phyloP scores from a whole-genome alignment of 495 filamentous ascomycete species.

The Bacidia gigantensis region DNA sequence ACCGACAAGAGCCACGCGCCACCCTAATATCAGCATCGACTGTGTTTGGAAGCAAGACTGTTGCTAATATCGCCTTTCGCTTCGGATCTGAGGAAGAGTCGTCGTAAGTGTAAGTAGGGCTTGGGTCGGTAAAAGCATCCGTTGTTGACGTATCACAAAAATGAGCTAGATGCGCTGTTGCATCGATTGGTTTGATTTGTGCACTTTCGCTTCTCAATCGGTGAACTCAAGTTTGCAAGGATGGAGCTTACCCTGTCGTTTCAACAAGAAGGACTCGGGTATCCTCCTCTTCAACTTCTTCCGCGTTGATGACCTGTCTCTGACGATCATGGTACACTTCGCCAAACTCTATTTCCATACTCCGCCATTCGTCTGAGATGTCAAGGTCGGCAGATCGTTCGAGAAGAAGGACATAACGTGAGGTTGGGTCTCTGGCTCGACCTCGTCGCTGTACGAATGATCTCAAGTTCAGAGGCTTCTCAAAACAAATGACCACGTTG shows the following conservation, averaged over 20 bases:
- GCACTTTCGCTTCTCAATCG: slow-evolving; percentile 41
- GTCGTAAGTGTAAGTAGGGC: slow-evolving; percentile 35
- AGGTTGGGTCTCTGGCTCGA: slow-evolving; percentile 58
- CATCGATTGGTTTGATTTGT: slow-evolving; percentile 56
- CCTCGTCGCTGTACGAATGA: slow-evolving; percentile 82
- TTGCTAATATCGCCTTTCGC: slow-evolving; percentile 32
- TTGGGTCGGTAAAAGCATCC: slow-evolving; percentile 39
- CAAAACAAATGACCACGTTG: slow-evolving; percentile 76
- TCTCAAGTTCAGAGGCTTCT: slow-evolving; percentile 61
- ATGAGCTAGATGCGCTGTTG: slow-evolving; percentile 62
- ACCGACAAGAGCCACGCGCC: slow-evolving; percentile 36
- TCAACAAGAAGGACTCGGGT: slow-evolving; percentile 35
- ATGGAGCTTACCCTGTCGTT: slow-evolving; percentile 35
- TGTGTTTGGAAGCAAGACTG: slow-evolving; percentile 57
- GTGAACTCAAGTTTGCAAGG: slow-evolving; percentile 3
- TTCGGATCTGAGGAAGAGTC: slow-evolving; percentile 11
- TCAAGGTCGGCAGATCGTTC: slow-evolving; percentile 25
- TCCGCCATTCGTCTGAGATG: slow-evolving; percentile 39
- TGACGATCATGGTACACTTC: slow-evolving; percentile 56
- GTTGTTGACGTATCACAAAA: slow-evolving; percentile 56
- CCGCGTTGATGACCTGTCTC: slow-evolving; percentile 37
- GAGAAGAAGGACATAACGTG: slow-evolving; percentile 56
- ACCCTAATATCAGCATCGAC: slow-evolving; percentile 50
- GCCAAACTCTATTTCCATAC: slow-evolving; percentile 62
- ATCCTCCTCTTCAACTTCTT: slow-evolving; percentile 33